Conservation (phyloP, 352 stramenopile species). For the Phytophthora colocasiae region DNA sequence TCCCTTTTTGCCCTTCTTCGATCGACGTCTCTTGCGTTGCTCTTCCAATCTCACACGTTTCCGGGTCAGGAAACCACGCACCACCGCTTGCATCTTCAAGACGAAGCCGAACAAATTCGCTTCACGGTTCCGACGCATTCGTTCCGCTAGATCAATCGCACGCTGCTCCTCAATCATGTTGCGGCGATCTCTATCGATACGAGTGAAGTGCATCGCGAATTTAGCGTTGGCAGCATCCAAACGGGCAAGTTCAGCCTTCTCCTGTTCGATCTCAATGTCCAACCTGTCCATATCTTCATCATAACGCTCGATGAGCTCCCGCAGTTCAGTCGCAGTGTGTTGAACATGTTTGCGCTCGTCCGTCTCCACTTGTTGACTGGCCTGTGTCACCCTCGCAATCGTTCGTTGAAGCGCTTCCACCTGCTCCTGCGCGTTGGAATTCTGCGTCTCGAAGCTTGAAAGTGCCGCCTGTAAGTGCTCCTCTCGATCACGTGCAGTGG, state of each 20-base stretch:
- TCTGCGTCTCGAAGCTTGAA: conserved; percentile 50
- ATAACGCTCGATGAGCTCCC: conserved; percentile 57
- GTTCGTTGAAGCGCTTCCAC: conserved; percentile 38
- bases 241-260: conserved; percentile 35
- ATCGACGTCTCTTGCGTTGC: conserved; percentile 28
- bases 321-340: conserved; percentile 44
- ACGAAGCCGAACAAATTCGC: conserved; percentile 60
- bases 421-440: conserved; percentile 45
- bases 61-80: conserved; percentile 68
- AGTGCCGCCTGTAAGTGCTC: conserved; percentile 50
- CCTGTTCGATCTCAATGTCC: conserved; percentile 47
- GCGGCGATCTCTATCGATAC: conserved; percentile 62
- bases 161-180: conserved; percentile 63
- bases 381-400: conserved; percentile 41
- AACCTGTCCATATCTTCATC: conserved; percentile 58
- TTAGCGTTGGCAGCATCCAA: conserved; percentile 44
- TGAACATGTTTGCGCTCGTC: conserved; percentile 64
- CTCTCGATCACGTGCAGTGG: conserved; percentile 48
- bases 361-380: conserved; percentile 50
- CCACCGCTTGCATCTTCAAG: conserved; percentile 60
- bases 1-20: conserved; percentile 41
- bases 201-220: conserved; percentile 51
- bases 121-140: conserved; percentile 40
- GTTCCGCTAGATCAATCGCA: conserved; percentile 39
- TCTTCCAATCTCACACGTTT: conserved; percentile 43